Base-by-base conservation (phyloP, 2,329 filamentous ascomycete genomes). In the Talaromyces verruculosus region DNA sequence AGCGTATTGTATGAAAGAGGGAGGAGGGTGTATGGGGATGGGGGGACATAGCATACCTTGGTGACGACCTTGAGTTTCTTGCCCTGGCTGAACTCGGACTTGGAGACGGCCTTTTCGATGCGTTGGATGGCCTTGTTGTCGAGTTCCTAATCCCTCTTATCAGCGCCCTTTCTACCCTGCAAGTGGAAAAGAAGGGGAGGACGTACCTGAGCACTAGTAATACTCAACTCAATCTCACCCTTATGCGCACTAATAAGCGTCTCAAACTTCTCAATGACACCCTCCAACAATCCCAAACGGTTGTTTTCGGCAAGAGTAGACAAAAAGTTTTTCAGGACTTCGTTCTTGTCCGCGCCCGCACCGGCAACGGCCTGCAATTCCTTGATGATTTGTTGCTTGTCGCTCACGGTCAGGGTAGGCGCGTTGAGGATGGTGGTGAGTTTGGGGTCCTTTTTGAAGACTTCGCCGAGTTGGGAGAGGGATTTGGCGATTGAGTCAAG, bases 11-110 rank as follows among this genome's bases (percentile, higher is more conserved):
- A n/a, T n/a, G n/a, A n/a, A n/a, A n/a, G n/a, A n/a, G n/a, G n/a
- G n/a, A n/a, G n/a, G n/a, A n/a, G n/a, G n/a, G n/a, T n/a, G n/a
- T n/a, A n/a, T n/a, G n/a, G n/a, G n/a, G n/a, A n/a, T n/a, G n/a
- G n/a, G n/a, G n/a, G n/a, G n/a, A n/a, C n/a, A n/a, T n/a, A n/a
- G n/a, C n/a, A 17, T 22, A 92, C 91, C 86, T 92, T 90, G 83
- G 96, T 91, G 74, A 92, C 91, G 75, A 98, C 91, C 90, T 97
- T 98, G 82, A 98, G 88, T 87, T 96, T 98, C 90, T 97, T 93
- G 84, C 93, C 93, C 80, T 91, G 87, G 78, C 90, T 89, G 84
- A 93, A 96, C 78, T 89, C 82, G 69, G 93, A 97, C 87, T 97
- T 98, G 83, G 89, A 79, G 75, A 98, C 89, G 74, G 93, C 93